Conservation (phyloP, 75 land plant genomes). For the Picea glauca region DNA sequence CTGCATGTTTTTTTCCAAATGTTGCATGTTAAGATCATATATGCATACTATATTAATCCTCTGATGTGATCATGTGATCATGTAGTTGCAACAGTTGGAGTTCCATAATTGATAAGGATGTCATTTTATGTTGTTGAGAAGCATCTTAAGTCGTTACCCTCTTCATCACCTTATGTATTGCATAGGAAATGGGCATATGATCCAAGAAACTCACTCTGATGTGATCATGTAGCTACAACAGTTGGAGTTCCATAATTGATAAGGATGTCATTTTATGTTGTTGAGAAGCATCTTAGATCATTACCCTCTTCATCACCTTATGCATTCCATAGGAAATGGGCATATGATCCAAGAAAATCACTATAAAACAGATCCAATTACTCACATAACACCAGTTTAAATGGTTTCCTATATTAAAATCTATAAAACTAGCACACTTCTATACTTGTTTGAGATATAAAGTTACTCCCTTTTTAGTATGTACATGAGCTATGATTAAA, state of each 20-base stretch:
- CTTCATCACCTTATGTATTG: constrained; percentile 26
- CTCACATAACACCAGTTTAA: background rate
- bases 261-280: background rate
- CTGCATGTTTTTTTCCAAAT: too few species aligned
- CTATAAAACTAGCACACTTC: background rate
- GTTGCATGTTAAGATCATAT: too few species aligned
- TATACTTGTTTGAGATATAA: background rate
- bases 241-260: too few species aligned
- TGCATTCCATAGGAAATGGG: constrained; percentile 24
- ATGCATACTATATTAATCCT: too few species aligned
- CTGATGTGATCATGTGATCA: too few species aligned
- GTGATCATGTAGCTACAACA: too few species aligned
- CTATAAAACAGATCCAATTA: background rate
- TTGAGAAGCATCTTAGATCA: background rate
- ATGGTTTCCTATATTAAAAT: background rate
- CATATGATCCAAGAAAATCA: constrained; percentile 30
- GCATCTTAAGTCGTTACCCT: background rate
- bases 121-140: too few species aligned
- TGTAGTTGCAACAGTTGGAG: too few species aligned
- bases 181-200: constrained; percentile 19
- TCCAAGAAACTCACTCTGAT: background rate
- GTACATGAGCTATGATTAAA: background rate
- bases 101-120: too few species aligned
- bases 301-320: constrained; percentile 22
- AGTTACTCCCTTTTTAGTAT: too few species aligned